Base-by-base conservation (phyloP, 352 stramenopile genomes). In the Aphanomyces invadans region DNA sequence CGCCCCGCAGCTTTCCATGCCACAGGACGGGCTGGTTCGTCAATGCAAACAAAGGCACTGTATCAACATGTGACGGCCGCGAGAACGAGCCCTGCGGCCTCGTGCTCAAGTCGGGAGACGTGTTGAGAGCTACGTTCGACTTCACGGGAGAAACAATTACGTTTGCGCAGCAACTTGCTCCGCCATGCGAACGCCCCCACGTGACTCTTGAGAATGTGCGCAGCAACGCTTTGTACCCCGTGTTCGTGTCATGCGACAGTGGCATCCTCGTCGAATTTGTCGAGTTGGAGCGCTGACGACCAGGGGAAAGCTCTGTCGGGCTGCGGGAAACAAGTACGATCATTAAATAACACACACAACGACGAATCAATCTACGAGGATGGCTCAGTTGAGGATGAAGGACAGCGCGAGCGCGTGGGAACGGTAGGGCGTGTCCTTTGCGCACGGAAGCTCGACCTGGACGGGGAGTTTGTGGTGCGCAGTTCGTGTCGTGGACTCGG, bases 21-120 rank as follows among this genome's bases (percentile, higher is more conserved):
- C 48, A 51, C 29, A 57, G 57, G 17, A 33, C 38, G 19, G 60
- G 60, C 25, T 67, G 49, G 45, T 67, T 51, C 60, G 12, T 67
- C 3, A 57, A 67, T 28, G 60, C 45, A 2, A 42, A 51, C 21
- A 26, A 32, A 4, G 60, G 60, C 45, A 45, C 60, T 21, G 28
- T 59, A 2, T 67, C 38, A 12, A 59, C 60, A 3, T 44, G 60
- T 23, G 23, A 67, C 11, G 38, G 21, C n/a, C 21, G 38, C 19
- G 60, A 67, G 12, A 23, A 67, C 19, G 39, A 21, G 2, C 3
- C 39, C 15, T 38, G 7, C 15, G 21, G 15, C 15, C 17, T 7
- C 5, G 7, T 10, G 17, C 44, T 67, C 19, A n/a, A 57, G 36
- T 33, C 28, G n/a, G 60, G 46, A 3, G 60, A 67, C 15, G 33